These are phyloP conservation scores for Hylodesmum podocarpum DNA, from an alignment of 306 rosid genomes.

Conservation along the genomic window DNA sequence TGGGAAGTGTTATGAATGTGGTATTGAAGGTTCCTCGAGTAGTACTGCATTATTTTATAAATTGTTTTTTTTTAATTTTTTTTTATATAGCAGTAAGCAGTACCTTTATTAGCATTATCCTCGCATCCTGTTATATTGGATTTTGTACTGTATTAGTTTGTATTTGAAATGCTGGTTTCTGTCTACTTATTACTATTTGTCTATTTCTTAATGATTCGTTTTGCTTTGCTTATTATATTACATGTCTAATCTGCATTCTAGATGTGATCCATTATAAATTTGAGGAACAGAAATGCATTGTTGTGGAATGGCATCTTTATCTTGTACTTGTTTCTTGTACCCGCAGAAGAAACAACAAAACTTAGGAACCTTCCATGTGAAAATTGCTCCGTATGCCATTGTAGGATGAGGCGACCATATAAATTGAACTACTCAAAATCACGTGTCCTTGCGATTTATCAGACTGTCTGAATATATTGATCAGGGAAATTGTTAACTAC, in stretches of 20 bases:
- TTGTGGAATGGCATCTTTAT: not conserved
- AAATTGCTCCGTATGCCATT: not conserved
- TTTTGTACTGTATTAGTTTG: not conserved
- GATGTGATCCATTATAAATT: not conserved
- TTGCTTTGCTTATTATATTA: not conserved
- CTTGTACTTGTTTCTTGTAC: not conserved
- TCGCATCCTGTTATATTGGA: not conserved
- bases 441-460: not conserved
- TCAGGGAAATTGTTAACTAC: not conserved
- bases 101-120: not conserved
- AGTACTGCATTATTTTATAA: not conserved
- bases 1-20: not conserved
- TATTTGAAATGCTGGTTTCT: not conserved
- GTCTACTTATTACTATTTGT: not conserved
- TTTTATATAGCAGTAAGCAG: not conserved
- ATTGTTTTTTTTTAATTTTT: not conserved
- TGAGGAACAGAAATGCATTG: slow-evolving; percentile 4
- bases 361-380: not conserved
- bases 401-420: not conserved
- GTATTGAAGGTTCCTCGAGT: not conserved
- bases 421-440: slow-evolving; percentile 17
- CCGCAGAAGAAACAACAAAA: not conserved
- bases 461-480: not conserved
- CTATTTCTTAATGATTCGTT: not conserved
- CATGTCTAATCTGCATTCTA: not conserved